Conservation (phyloP, 306 rosid genomes). For the Vigna angularis region DNA sequence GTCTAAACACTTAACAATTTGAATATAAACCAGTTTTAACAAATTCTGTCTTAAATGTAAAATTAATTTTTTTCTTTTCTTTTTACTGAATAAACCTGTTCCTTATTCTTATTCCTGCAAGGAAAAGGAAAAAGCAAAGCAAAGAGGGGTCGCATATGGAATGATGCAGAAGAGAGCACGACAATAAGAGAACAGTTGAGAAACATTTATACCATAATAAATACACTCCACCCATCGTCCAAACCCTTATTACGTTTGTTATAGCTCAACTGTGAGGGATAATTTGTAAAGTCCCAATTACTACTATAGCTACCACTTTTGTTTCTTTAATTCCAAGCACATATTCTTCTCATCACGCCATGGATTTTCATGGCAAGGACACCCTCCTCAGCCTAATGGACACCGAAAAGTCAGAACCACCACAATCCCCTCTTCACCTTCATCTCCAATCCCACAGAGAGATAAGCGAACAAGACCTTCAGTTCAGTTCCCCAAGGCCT, state of each 20-base stretch:
- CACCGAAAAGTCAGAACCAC: constrained; percentile 41
- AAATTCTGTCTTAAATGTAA: no score
- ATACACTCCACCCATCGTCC: constrained; percentile 12
- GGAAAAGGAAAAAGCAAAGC: no score
- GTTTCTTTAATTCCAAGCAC: background rate
- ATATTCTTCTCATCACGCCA: constrained; percentile 2
- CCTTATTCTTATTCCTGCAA: no score
- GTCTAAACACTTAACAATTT: no score
- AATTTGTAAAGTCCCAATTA: background rate
- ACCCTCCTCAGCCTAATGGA: constrained; percentile 53
- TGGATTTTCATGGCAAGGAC: constrained; percentile 52
- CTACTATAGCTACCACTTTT: background rate
- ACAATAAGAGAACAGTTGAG: constrained; percentile 4
- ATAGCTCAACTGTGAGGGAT: background rate
- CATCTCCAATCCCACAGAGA: constrained; percentile 47
- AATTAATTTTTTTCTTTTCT: no score
- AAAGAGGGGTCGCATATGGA: background rate
- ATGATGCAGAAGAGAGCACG: background rate
- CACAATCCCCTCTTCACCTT: constrained; percentile 45
- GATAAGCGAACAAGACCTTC: constrained; percentile 53
- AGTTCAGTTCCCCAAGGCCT: constrained; percentile 46
- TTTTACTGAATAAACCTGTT: no score
- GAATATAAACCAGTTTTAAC: no score
- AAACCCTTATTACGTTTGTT: background rate
- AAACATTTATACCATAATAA: constrained; percentile 37